Conservation (phyloP, 495 filamentous ascomycete genomes). For the Penicillium samsonianum region DNA sequence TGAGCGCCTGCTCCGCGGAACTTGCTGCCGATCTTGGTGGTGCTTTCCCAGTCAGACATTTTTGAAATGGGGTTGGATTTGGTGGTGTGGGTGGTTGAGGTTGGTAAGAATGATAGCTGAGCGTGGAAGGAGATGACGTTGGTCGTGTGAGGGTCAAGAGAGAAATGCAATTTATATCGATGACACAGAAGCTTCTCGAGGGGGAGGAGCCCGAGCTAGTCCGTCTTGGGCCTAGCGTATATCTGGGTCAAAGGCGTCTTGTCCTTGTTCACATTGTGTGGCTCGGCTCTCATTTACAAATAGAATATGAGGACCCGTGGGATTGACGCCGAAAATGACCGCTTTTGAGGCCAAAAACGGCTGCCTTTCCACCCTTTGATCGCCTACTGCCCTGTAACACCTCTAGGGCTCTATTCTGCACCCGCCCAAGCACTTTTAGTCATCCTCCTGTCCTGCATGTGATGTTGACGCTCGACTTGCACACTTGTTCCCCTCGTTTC, state of each 20-base stretch:
- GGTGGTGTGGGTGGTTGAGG: constrained; percentile 10
- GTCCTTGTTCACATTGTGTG: not conserved
- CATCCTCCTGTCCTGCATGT: no score
- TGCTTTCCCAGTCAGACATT: constrained; percentile 77
- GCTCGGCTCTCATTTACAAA: not conserved
- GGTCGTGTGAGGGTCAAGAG: constrained; percentile 36
- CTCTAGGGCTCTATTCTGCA: no score
- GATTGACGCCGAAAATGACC: no score
- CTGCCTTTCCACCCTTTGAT: no score
- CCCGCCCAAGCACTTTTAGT: no score
- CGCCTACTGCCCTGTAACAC: no score
- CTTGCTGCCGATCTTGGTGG: constrained; percentile 92
- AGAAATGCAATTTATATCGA: constrained; percentile 44
- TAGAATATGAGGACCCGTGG: no score
- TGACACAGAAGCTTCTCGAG: constrained; percentile 51
- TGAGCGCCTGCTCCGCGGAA: constrained; percentile 56
- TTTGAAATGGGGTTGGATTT: constrained; percentile 22
- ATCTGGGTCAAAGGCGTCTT: not conserved
- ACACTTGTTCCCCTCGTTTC: no score
- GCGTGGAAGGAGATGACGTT: constrained; percentile 15
- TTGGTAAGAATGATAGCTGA: constrained; percentile 4
- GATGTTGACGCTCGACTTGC: no score
- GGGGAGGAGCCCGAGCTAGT: constrained; percentile 36
- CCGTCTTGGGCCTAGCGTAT: constrained; percentile 22
- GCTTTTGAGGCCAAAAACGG: no score